phyloP scores from a whole-genome alignment of 768 basidiomycete genomes.

The Obba rivulosa region DNA sequence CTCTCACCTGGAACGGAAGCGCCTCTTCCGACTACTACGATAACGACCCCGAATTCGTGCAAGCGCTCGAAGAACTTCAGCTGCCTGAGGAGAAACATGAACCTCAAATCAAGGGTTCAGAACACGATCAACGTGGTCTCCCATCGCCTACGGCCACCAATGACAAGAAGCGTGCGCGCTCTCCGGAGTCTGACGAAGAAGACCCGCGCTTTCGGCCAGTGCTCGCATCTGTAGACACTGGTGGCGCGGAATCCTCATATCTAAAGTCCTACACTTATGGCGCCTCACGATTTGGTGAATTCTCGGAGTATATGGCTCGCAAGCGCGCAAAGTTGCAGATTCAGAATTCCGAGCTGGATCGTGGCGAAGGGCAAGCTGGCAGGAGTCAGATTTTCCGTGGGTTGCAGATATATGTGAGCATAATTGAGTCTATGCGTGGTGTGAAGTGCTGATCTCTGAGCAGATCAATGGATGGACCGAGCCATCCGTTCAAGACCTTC shows the following conservation, averaged over 20 bases:
- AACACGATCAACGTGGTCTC: too few species aligned
- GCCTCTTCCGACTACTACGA: constrained; percentile 52
- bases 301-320: constrained; percentile 83
- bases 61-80: constrained; percentile 38
- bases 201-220: constrained; percentile 7
- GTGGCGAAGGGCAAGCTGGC: constrained; percentile 14
- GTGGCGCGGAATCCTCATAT: constrained; percentile 9
- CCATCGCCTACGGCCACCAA: too few species aligned
- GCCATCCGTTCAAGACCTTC: constrained; percentile 81
- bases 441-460: background rate
- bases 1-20: constrained; percentile 14
- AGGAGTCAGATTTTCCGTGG: constrained; percentile 62
- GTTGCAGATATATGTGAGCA: constrained; percentile 77
- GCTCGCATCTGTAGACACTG: constrained; percentile 9
- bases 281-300: constrained; percentile 73
- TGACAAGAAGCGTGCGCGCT: constrained; percentile 31
- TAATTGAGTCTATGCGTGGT: background rate
- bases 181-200: constrained; percentile 27
- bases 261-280: constrained; percentile 50
- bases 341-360: constrained; percentile 50
- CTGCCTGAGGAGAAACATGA: too few species aligned
- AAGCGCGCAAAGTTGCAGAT: constrained; percentile 90
- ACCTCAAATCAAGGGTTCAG: too few species aligned
- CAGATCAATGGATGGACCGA: constrained; percentile 90
- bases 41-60: constrained; percentile 49